Evolutionary conservation across 352 stramenopile genomes (phyloP), one percentile per base, ranked within the genome.

Genomic region (Vaucheria bursata): DNA sequence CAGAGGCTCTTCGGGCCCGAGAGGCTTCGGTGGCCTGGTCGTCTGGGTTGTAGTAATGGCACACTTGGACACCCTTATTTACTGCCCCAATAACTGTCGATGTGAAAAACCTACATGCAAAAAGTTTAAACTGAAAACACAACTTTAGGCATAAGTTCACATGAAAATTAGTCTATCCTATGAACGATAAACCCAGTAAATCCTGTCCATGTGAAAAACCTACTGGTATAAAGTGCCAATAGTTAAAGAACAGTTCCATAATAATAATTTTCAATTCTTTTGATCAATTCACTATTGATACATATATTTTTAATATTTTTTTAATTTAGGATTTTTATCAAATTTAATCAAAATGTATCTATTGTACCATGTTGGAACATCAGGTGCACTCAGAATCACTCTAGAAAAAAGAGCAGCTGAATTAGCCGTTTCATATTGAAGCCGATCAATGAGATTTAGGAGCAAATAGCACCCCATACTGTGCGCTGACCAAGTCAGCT

Each of bases 381-480:
- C 77, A 1, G 77, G 77, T 5, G 77, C 77, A 40, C 77, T 75
- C 1, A 82, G 72, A 52, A 82, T 73, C 0, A 82, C 77, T 12
- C 34, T 35, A 5, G 59, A 29, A 38, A 82, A 82, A 31, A 82
- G 45, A 8, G 6, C 59, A 18, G 59, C 18, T 38, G 59, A 34
- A 38, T 4, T 69, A 12, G 32, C n/a, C 36, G 36, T 8, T 34
- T 75, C 66, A 35, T 69, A 66, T 50, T 50, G 39, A 12, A 12
- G 35, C 6, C 77, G 35, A 74, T 82, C 77, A 7, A 82, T 59
- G 0, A 76, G 32, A 74, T 82, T 82, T 3, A 82, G 77, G 33
- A 82, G 53, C 40, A 82, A 52, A 34, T 82, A 82, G 77, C 77
- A 82, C 4, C 77, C 77, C 77, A 82, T 82, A n/a, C 70, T 79